These are phyloP conservation scores for Exophiala dermatitidis DNA, from an alignment of 2,329 filamentous ascomycete species.

Conservation along the genomic window DNA sequence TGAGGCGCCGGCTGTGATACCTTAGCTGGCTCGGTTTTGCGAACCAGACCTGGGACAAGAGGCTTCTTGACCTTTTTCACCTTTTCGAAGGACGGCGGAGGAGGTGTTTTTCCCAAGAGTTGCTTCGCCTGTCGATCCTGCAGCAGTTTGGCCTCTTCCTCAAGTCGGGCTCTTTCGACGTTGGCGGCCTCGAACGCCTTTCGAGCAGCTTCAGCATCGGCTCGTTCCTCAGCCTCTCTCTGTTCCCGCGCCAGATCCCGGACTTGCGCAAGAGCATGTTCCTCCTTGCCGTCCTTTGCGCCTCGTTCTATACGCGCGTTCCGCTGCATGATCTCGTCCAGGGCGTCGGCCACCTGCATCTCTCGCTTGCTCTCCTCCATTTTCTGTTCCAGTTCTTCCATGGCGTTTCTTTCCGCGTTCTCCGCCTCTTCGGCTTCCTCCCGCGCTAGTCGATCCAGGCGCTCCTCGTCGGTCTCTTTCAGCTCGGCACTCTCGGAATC, in stretches of 20 bases:
- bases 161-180: conserved; percentile 47
- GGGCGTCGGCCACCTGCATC: conserved; percentile 91
- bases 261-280: conserved; percentile 50
- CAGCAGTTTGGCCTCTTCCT: conserved; percentile 46
- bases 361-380: conserved; percentile 86
- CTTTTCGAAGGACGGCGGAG: conserved; percentile 63
- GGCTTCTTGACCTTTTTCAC: conserved; percentile 84
- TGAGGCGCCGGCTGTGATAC: background rate
- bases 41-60: conserved; percentile 64
- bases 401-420: conserved; percentile 73
- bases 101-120: conserved; percentile 27
- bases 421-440: conserved; percentile 60
- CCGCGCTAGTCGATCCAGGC: conserved; percentile 72
- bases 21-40: conserved; percentile 50
- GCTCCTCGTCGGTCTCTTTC: conserved; percentile 78
- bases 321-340: conserved; percentile 87
- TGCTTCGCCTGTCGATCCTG: conserved; percentile 30
- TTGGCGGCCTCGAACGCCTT: conserved; percentile 65
- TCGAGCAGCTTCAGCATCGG: conserved; percentile 75
- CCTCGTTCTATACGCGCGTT: conserved; percentile 82
- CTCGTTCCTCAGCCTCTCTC: conserved; percentile 60
- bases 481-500: conserved; percentile 50
- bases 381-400: conserved; percentile 92
- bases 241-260: conserved; percentile 52
- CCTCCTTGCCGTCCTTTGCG: conserved; percentile 57